phyloP scores from a whole-genome alignment of 441 rosid species.

The Corymbia calophylla region DNA sequence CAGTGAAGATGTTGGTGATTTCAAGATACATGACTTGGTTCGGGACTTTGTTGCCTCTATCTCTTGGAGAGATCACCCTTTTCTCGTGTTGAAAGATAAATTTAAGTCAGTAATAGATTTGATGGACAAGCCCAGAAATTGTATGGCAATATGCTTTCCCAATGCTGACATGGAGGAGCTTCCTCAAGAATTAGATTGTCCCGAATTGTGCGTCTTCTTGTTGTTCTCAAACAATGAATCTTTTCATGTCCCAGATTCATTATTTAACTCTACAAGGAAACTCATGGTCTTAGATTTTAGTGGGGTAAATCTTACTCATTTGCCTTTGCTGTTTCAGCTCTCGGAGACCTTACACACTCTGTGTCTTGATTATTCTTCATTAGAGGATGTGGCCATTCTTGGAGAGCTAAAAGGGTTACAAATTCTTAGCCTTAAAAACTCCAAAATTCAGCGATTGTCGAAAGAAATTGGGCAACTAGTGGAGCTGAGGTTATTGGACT shows the following conservation, averaged over 20 bases:
- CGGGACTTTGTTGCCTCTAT: accelerated
- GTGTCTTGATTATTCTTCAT: accelerated
- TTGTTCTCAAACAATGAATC: no score
- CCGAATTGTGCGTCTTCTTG: accelerated
- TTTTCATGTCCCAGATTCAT: no score
- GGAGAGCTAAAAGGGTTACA: accelerated
- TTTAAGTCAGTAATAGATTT: no score
- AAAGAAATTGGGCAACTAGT: not conserved
- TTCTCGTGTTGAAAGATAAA: accelerated
- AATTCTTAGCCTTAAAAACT: accelerated
- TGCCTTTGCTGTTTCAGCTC: accelerated
- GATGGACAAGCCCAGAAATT: accelerated
- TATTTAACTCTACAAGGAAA: not conserved
- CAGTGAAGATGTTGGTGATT: accelerated
- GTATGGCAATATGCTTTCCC: accelerated
- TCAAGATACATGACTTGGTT: no score
- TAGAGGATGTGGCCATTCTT: not conserved
- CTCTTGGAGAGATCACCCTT: accelerated
- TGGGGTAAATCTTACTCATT: accelerated
- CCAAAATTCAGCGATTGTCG: accelerated
- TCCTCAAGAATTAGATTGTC: not conserved
- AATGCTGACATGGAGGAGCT: not conserved
- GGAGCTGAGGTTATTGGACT: accelerated
- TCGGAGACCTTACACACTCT: not conserved
- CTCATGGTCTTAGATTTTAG: accelerated